These are phyloP conservation scores for Aspergillus tamarii DNA, from an alignment of 2,329 filamentous ascomycete species.

Conservation along the genomic window DNA sequence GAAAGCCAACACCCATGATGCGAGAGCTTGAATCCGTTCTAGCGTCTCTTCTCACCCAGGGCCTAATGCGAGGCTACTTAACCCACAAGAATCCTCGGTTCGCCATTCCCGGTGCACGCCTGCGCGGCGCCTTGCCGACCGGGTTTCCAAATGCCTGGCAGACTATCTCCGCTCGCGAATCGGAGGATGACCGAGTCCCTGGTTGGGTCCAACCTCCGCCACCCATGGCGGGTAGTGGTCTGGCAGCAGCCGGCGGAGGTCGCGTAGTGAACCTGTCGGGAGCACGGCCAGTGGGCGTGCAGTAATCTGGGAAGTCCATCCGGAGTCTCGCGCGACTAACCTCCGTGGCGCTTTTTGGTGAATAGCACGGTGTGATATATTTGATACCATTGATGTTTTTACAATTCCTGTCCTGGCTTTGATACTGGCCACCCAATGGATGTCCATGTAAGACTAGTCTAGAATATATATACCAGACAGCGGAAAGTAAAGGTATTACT, in stretches of 20 bases:
- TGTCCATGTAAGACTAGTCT: not conserved
- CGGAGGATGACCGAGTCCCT: conserved; percentile 66
- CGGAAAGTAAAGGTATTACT: no score
- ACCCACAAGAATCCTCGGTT: conserved; percentile 76
- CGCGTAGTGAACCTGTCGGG: conserved; percentile 62
- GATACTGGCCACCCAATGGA: not conserved
- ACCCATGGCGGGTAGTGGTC: conserved; percentile 19
- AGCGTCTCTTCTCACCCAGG: conserved; percentile 76
- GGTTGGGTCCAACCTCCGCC: conserved; percentile 68
- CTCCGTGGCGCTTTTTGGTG: not conserved
- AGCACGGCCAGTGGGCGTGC: conserved; percentile 54
- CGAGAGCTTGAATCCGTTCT: conserved; percentile 76
- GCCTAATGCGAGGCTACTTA: conserved; percentile 80
- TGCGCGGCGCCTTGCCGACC: conserved; percentile 45
- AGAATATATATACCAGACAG: not conserved
- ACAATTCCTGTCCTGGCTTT: not conserved
- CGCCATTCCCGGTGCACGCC: conserved; percentile 73
- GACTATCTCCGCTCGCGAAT: conserved; percentile 65
- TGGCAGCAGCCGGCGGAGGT: conserved; percentile 45
- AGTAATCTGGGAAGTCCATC: conserved; percentile 18
- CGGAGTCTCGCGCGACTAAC: not conserved
- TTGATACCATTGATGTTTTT: not conserved
- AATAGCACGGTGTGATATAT: not conserved
- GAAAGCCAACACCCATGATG: conserved; percentile 50
- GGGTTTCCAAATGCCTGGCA: conserved; percentile 74